phyloP scores from a whole-genome alignment of 2,329 filamentous ascomycete genomes.

The Fusarium algeriense region DNA sequence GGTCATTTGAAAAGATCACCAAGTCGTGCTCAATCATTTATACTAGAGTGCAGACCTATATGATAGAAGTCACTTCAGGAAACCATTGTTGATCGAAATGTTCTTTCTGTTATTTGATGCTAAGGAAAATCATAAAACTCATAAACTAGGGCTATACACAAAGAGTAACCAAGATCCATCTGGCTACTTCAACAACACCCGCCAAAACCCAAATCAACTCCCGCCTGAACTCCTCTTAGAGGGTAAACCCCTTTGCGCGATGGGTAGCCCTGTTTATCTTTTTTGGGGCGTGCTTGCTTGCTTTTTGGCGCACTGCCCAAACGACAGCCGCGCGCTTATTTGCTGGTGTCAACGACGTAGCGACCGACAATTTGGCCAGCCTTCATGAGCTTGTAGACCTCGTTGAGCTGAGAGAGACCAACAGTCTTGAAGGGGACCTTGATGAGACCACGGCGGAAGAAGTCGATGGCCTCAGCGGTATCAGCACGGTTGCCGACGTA shows the following conservation, averaged over 20 bases:
- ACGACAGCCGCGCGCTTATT: slow-evolving; percentile 56
- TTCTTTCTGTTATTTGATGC: slow-evolving; percentile 43
- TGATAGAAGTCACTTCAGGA: background rate
- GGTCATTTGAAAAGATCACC: background rate
- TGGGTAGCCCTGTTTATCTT: slow-evolving; percentile 37
- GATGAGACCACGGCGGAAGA: slow-evolving; percentile 86
- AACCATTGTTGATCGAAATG: slow-evolving; percentile 29
- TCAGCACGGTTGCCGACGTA: slow-evolving; percentile 96
- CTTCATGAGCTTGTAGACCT: slow-evolving; percentile 82
- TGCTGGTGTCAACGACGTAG: slow-evolving; percentile 81
- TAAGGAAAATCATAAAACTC: slow-evolving; percentile 46
- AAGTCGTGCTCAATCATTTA: background rate
- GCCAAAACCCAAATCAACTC: slow-evolving; percentile 45
- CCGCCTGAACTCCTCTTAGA: slow-evolving; percentile 46
- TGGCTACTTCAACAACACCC: slow-evolving; percentile 44
- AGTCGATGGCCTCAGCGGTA: slow-evolving; percentile 88
- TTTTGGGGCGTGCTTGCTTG: slow-evolving; percentile 10
- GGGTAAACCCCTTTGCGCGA: slow-evolving; percentile 41
- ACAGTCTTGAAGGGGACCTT: slow-evolving; percentile 88
- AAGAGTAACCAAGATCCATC: slow-evolving; percentile 39
- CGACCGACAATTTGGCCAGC: slow-evolving; percentile 79
- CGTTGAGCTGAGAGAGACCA: slow-evolving; percentile 81
- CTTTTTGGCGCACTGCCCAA: slow-evolving; percentile 25
- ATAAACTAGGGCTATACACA: slow-evolving; percentile 43
- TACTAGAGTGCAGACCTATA: no score